Evolutionary conservation across 208 protist genomes (phyloP).

Genomic region (Balamuthia mandrillaris): DNA sequence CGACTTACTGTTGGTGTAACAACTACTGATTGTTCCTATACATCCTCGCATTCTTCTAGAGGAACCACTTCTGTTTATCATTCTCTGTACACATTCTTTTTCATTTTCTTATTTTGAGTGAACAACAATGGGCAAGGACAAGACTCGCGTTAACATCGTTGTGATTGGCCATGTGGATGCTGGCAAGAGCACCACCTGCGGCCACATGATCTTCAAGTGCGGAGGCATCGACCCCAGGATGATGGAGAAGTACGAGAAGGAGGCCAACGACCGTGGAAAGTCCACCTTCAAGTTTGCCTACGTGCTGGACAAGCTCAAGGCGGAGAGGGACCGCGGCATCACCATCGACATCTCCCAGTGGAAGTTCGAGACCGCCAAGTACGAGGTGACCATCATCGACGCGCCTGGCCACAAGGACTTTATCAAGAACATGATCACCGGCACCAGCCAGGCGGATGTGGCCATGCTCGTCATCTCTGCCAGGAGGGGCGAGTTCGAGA

Average conservation of each 20-base stretch:
- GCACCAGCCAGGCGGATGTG: slow-evolving; percentile 87
- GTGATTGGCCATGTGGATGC: slow-evolving; percentile 81
- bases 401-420: slow-evolving; percentile 99
- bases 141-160: not conserved
- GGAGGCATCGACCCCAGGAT: slow-evolving; percentile 71
- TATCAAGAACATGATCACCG: slow-evolving; percentile 99
- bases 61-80: too few relatives aligned
- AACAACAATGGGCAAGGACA: too few relatives aligned
- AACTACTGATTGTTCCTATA: too few relatives aligned
- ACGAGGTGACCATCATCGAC: slow-evolving; percentile 99
- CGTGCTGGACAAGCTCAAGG: slow-evolving; percentile 98
- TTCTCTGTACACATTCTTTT: too few relatives aligned
- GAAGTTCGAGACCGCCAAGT: slow-evolving; percentile 97
- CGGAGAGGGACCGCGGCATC: slow-evolving; percentile 98
- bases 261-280: slow-evolving; percentile 81
- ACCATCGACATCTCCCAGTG: slow-evolving; percentile 97
- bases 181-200: slow-evolving; percentile 90
- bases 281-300: slow-evolving; percentile 92
- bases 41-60: too few relatives aligned
- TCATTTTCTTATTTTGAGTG: too few relatives aligned
- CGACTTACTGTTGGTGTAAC: too few relatives aligned
- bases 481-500: slow-evolving; percentile 73
- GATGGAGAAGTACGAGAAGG: slow-evolving; percentile 77
- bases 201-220: slow-evolving; percentile 85
- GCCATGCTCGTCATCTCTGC: slow-evolving; percentile 83